Conservation (phyloP, 805 yeast genomes). For the Ogataea dorogensis region DNA sequence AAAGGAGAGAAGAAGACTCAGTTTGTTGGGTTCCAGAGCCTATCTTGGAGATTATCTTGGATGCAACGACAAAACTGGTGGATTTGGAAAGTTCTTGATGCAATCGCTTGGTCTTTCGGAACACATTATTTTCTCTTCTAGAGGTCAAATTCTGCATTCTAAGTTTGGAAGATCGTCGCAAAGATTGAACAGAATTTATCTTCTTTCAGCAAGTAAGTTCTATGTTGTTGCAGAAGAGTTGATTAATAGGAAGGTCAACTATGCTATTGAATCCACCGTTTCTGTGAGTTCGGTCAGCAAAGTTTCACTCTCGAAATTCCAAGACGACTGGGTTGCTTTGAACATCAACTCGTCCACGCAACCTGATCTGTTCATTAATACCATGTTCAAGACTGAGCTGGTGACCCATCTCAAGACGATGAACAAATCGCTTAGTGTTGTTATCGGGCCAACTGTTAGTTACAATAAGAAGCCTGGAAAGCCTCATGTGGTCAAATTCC, state of each 20-base stretch:
- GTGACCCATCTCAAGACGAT: slow-evolving; percentile 67
- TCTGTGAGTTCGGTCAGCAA: slow-evolving; percentile 58
- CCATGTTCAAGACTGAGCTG: slow-evolving; percentile 87
- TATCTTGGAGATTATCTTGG: slow-evolving; percentile 93
- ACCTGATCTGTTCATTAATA: slow-evolving; percentile 80
- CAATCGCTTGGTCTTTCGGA: slow-evolving; percentile 70
- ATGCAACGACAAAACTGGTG: slow-evolving; percentile 68
- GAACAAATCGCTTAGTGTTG: slow-evolving; percentile 56
- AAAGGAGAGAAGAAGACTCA: slow-evolving; percentile 88
- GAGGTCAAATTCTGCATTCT: slow-evolving; percentile 77
- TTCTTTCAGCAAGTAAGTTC: slow-evolving; percentile 61
- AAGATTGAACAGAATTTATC: slow-evolving; percentile 67
- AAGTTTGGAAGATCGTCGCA: slow-evolving; percentile 92
- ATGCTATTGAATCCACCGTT: slow-evolving; percentile 62
- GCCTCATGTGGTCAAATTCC: slow-evolving; percentile 68
- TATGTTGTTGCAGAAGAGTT: slow-evolving; percentile 73
- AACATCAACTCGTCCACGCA: slow-evolving; percentile 50
- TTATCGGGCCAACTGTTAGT: slow-evolving; percentile 67
- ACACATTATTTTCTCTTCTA: slow-evolving; percentile 68
- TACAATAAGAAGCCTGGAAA: slow-evolving; percentile 92
- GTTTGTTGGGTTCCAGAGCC: slow-evolving; percentile 82
- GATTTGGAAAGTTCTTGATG: slow-evolving; percentile 73
- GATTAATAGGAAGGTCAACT: slow-evolving; percentile 51
- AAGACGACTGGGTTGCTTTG: slow-evolving; percentile 91
- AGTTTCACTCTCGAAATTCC: slow-evolving; percentile 68